Evolutionary conservation across 2,329 filamentous ascomycete species (phyloP), one percentile per base, ranked within the genome.

Genomic region (Aspergillus sp.): DNA sequence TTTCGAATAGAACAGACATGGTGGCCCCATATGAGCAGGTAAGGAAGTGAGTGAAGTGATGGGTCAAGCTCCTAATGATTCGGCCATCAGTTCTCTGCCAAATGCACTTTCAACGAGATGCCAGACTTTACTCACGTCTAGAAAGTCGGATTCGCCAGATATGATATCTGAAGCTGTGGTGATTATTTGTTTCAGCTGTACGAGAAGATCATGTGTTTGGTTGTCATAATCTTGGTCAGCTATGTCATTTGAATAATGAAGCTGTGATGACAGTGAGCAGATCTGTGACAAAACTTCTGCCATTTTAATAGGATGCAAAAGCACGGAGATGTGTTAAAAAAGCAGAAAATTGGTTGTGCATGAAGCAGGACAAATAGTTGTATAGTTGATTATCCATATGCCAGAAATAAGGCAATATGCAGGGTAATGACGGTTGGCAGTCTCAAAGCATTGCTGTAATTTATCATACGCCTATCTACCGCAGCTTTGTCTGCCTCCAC

Each of bases 41-140:
- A 85, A 7, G 79, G 71, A 52, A 85, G 72, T 15, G 79, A 78
- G 61, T 85, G 80, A 35, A 73, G 63, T 6, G 74, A 64, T 17
- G 83, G 81, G 55, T 84, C 73, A 49, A 83, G 56, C 32, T 56
- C 49, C 60, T 66, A 22, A 39, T 39, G 19, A 12, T 20, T 3
- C 37, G 22, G 9, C 25, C 25, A 27, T 12, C 25, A 27, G 10
- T 10, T 10, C 25, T 27, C 25, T 27, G 25, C 25, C 25, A 27
- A 12, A 27, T 27, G 3, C 10, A 27, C 25, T 27, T 5, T 27
- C 10, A 10, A 27, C 12, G 2, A 10, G 25, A 37, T 30, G 22
- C 6, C 5, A 43, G 12, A 17, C 12, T 25, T 27, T 22, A 42
- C 66, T 62, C 53, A 67, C 66, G 51, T 66, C 57, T 23, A 69